Evolutionary conservation across 2,329 filamentous ascomycete species (phyloP), one percentile per base, ranked within the genome.

Genomic region (Cadophora sp.): DNA sequence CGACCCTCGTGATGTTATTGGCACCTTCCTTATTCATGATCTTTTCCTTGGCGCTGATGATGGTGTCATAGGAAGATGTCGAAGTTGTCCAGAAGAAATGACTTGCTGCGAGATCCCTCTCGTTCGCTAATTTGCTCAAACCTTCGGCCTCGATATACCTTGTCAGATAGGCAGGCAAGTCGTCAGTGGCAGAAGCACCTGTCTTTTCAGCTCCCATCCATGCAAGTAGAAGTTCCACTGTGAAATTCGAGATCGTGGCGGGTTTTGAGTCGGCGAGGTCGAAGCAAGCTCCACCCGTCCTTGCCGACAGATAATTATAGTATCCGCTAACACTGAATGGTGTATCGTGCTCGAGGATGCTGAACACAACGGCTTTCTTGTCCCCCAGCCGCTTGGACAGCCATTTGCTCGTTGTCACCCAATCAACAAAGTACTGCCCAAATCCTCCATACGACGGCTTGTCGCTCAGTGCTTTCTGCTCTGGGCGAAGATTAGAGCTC

Each of bases 141-240:
- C 58, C 43, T 4, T 68, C 62, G 1, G 61, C 45, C 6, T 41
- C 47, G 24, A 50, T 65, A 39, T 70, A 68, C 41, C 64, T 50
- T 16, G 60, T 59, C 14, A 70, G 47, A 20, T 56, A 62, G 0
- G 68, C 68, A 16, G 66, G 66, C 13, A 68, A 41, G 4, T 64
- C 68, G 7, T 14, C 33, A 14, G 47, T 55, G 7, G n/a, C 59
- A 43, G 43, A 30, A 45, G 36, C 50, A 24, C 70, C 70, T 5
- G 63, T 36, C 48, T 69, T 72, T 51, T 68, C 69, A 13, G 63
- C 66, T 1, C 70, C 70, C 70, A 72, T 72, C 70, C 70, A 72
- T 9, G 67, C 66, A 22, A 72, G 48, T 1, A 72, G 62, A 14
- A 71, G 16, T n/a, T 69, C 66, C 1, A 72, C 66, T 2, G 68